Conservation (phyloP, 140 eudicot genomes). For the Oenanthe javanica region DNA sequence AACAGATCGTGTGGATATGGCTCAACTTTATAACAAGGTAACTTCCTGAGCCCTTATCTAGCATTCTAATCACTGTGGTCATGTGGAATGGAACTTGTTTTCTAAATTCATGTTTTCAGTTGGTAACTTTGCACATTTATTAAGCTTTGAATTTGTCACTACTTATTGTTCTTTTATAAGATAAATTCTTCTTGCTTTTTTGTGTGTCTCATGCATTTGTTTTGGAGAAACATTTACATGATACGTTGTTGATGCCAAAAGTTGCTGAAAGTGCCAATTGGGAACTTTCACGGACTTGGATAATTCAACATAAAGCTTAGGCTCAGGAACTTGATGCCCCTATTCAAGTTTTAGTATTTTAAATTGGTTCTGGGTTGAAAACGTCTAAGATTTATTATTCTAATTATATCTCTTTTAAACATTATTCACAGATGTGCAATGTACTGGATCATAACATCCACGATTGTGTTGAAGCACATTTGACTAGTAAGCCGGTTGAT, state of each 20-base stretch:
- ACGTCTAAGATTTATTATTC: background rate
- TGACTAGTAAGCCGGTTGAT: conserved; percentile 35
- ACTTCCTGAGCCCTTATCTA: background rate
- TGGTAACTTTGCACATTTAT: conserved; percentile 2
- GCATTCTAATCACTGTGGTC: background rate
- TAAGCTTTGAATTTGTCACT: background rate
- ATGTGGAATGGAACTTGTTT: background rate
- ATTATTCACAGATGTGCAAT: conserved; percentile 56
- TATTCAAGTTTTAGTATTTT: background rate
- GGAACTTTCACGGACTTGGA: background rate
- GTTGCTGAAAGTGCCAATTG: background rate
- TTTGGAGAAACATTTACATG: too few relatives aligned
- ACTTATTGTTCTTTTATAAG: background rate
- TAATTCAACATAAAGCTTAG: background rate
- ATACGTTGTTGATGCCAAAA: too few relatives aligned
- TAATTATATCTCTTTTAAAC: background rate
- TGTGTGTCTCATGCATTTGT: too few relatives aligned
- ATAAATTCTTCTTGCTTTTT: too few relatives aligned
- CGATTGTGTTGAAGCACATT: conserved; percentile 34
- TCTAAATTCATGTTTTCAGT: background rate
- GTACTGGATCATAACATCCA: conserved; percentile 34
- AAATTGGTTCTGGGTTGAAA: background rate
- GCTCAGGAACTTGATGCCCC: background rate
- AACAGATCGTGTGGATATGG: conserved; percentile 50
- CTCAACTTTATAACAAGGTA: conserved; percentile 74